A percentile compares a stretch with the other conserved stretches of the same genome.
phyloP scores from a whole-genome alignment of 2,329 filamentous ascomycete species.

The Fusarium xylarioides region DNA sequence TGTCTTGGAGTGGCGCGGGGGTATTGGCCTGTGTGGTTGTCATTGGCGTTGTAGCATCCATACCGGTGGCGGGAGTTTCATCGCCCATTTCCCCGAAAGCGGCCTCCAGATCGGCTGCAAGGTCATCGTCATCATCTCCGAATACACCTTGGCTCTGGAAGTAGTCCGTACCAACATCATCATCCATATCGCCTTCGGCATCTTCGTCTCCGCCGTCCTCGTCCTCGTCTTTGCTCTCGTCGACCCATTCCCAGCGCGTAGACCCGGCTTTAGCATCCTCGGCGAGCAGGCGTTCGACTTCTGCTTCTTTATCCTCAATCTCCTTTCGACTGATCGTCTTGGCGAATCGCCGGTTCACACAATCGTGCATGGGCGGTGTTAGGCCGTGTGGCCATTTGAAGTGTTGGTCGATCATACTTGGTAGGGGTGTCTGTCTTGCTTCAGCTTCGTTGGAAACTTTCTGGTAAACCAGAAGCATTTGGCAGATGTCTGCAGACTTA shows the following conservation, averaged over 20 bases:
- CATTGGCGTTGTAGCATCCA: constrained; percentile 57
- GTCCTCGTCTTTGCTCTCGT: constrained; percentile 58
- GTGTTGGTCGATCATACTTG: constrained; percentile 72
- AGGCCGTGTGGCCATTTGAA: constrained; percentile 86
- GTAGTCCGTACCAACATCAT: constrained; percentile 52
- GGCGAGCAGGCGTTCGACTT: constrained; percentile 77
- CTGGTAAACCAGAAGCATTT: constrained; percentile 86
- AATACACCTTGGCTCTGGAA: constrained; percentile 46
- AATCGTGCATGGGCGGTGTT: constrained; percentile 88
- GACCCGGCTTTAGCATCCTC: constrained; percentile 71
- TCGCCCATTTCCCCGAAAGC: constrained; percentile 56
- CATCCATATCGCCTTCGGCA: constrained; percentile 57
- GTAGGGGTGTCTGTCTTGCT: constrained; percentile 72
- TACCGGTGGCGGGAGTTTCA: constrained; percentile 54
- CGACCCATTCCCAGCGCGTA: constrained; percentile 72
- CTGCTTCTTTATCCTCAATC: constrained; percentile 84
- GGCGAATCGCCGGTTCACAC: constrained; percentile 81
- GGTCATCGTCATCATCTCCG: constrained; percentile 56
- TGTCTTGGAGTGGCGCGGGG: constrained; percentile 56
- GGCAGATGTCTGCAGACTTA: constrained; percentile 87
- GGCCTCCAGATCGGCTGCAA: constrained; percentile 66
- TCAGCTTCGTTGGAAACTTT: constrained; percentile 72
- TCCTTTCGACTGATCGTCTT: constrained; percentile 84
- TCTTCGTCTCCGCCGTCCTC: constrained; percentile 61
- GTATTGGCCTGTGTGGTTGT: constrained; percentile 55